phyloP scores from a whole-genome alignment of 352 stramenopile species.

The Pythium chondricola region DNA sequence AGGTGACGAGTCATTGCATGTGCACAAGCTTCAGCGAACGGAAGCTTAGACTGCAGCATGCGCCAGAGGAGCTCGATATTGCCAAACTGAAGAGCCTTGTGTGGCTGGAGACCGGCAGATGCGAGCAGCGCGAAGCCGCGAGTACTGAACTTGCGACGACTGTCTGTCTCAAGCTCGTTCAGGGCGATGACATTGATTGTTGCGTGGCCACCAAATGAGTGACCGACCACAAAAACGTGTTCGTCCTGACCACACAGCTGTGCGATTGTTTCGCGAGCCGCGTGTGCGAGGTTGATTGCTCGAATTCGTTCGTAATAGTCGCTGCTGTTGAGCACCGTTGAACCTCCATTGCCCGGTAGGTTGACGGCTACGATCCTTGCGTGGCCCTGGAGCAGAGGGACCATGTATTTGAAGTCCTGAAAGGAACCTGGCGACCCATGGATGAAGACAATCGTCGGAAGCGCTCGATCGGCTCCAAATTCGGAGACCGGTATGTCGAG shows the following conservation, averaged over 20 bases:
- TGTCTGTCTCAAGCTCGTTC: neutral
- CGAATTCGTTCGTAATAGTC: conserved; percentile 16
- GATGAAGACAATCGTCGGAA: conserved; percentile 30
- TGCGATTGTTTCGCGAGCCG: conserved; percentile 11
- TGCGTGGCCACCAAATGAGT: conserved; percentile 24
- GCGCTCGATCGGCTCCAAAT: neutral
- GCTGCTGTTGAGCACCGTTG: conserved; percentile 2
- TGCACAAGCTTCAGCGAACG: conserved; percentile 5
- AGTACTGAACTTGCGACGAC: conserved; percentile 1
- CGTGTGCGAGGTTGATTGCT: conserved; percentile 5
- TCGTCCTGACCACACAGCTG: conserved; percentile 9
- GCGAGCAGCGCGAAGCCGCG: conserved; percentile 17
- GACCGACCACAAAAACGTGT: conserved; percentile 19
- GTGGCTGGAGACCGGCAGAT: conserved; percentile 26
- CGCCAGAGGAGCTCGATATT: neutral
- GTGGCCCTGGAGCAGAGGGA: conserved; percentile 24
- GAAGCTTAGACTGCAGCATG: conserved; percentile 10
- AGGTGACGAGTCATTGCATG: neutral
- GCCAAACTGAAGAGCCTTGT: conserved; percentile 19
- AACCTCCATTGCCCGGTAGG: conserved; percentile 17
- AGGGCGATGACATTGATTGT: conserved; percentile 13
- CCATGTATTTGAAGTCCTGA: conserved; percentile 39
- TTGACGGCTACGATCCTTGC: conserved; percentile 18
- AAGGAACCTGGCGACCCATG: conserved; percentile 43
- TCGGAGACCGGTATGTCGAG: conserved; percentile 5